Evolutionary conservation across 2,329 filamentous ascomycete species (phyloP).

Genomic region (Talaromyces marneffei): DNA sequence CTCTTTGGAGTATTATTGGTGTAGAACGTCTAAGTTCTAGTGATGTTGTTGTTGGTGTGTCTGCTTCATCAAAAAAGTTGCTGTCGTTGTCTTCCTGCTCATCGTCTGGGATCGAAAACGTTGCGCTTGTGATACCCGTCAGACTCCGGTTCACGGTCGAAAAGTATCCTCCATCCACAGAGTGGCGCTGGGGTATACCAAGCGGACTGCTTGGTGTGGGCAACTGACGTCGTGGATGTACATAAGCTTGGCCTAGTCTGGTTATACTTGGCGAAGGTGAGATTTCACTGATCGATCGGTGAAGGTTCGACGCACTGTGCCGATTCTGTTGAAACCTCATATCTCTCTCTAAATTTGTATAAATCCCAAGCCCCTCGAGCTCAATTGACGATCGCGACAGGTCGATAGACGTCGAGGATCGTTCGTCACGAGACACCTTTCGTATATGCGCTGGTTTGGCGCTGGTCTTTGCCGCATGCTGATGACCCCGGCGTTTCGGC

Average conservation of each 20-base stretch:
- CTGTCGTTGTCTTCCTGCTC: constrained; percentile 40
- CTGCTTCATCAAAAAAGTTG: constrained; percentile 44
- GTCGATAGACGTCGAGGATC: constrained; percentile 46
- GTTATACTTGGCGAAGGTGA: constrained; percentile 49
- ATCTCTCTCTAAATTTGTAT: constrained; percentile 31
- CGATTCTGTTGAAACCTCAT: constrained; percentile 35
- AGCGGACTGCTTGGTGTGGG: constrained; percentile 50
- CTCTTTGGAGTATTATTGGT: constrained; percentile 4
- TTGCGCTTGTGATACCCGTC: background rate
- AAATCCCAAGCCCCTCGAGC: constrained; percentile 54
- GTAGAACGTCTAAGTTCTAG: constrained; percentile 23
- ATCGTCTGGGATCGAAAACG: constrained; percentile 34
- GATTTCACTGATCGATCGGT: constrained; percentile 48
- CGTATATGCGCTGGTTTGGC: constrained; percentile 51
- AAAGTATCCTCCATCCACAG: constrained; percentile 24
- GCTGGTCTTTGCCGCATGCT: constrained; percentile 33
- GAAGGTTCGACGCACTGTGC: constrained; percentile 40
- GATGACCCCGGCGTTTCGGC: constrained; percentile 19
- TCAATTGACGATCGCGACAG: constrained; percentile 51
- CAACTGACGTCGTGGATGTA: constrained; percentile 52
- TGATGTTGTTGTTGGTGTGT: constrained; percentile 14
- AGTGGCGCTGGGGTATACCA: constrained; percentile 46
- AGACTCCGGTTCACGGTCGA: constrained; percentile 7
- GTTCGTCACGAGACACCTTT: constrained; percentile 48
- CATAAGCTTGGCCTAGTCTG: constrained; percentile 47